A percentile compares a stretch with the other conserved stretches of the same genome.
These are phyloP conservation scores for Schizopora paradoxa DNA, from an alignment of 1,284 basidiomycete species.

Conservation along the genomic window DNA sequence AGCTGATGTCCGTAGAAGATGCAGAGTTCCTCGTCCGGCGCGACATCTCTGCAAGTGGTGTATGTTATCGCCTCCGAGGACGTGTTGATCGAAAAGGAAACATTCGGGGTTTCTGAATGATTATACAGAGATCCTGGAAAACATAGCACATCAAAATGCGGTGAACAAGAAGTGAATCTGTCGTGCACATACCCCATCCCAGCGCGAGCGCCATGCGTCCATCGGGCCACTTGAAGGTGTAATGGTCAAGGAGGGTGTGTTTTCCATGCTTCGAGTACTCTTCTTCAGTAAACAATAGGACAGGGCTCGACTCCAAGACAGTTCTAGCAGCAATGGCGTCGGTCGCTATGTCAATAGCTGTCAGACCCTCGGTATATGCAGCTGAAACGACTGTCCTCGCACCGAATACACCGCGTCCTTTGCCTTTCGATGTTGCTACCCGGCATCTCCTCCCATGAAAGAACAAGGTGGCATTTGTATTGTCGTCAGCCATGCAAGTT, in stretches of 20 bases:
- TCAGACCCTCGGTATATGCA: not conserved
- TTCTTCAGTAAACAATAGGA: constrained; percentile 68
- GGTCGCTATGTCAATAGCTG: constrained; percentile 40
- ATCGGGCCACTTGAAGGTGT: constrained; percentile 80
- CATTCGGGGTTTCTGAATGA: constrained; percentile 67
- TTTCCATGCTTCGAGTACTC: constrained; percentile 70
- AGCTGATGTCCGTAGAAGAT: constrained; percentile 72
- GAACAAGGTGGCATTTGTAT: no score
- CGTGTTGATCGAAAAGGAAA: constrained; percentile 57
- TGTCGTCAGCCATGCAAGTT: no score
- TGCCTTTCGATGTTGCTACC: constrained; percentile 36
- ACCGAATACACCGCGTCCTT: constrained; percentile 67
- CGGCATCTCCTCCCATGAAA: constrained; percentile 32
- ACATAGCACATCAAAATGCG: no score
- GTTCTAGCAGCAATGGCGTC: constrained; percentile 56
- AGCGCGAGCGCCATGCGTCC: constrained; percentile 84
- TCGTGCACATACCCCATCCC: constrained; percentile 63
- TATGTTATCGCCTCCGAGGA: constrained; percentile 62
- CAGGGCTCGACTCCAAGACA: constrained; percentile 79
- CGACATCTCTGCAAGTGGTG: constrained; percentile 48
- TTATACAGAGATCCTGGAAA: constrained; percentile 74
- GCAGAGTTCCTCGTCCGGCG: constrained; percentile 67
- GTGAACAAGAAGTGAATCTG: not conserved
- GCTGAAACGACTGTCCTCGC: constrained; percentile 12
- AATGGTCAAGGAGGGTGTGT: constrained; percentile 75